Percentiles rank a stretch among this genome's conserved stretches.
phyloP scores from a whole-genome alignment of 805 yeast genomes.

The Ogataea dorogensis region DNA sequence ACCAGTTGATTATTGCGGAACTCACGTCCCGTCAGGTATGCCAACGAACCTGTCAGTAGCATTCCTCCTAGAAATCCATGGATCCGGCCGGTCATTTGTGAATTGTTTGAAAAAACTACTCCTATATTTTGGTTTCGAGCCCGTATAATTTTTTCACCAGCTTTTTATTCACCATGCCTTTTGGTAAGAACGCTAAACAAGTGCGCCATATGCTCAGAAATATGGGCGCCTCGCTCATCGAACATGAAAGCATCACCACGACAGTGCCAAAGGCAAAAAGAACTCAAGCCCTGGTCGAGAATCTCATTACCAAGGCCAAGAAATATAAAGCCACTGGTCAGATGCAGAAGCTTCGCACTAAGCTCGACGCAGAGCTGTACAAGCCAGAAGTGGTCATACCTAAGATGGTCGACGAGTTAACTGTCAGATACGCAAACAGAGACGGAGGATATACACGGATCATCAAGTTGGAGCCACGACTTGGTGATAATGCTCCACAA shows the following conservation, averaged over 20 bases:
- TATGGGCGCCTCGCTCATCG: slow-evolving; percentile 62
- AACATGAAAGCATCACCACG: slow-evolving; percentile 69
- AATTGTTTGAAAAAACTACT: slow-evolving; percentile 1
- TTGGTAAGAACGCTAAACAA: slow-evolving; percentile 49
- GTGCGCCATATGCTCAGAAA: slow-evolving; percentile 59
- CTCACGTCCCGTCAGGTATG: slow-evolving; percentile 60
- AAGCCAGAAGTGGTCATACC: slow-evolving; percentile 51
- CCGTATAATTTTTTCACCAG: slow-evolving; percentile 1
- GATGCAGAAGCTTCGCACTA: slow-evolving; percentile 31
- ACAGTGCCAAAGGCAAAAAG: slow-evolving; percentile 76
- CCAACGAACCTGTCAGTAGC: slow-evolving; percentile 57
- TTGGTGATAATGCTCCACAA: slow-evolving; percentile 89
- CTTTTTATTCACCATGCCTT: slow-evolving; percentile 23
- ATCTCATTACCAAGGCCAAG: slow-evolving; percentile 60
- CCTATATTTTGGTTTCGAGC: slow-evolving; percentile 8
- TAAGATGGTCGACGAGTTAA: slow-evolving; percentile 65
- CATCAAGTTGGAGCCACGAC: slow-evolving; percentile 76
- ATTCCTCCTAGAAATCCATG: slow-evolving; percentile 62
- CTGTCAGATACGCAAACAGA: slow-evolving; percentile 61
- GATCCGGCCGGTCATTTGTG: slow-evolving; percentile 43
- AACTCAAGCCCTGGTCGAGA: slow-evolving; percentile 62
- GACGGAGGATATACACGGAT: slow-evolving; percentile 85
- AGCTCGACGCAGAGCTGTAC: slow-evolving; percentile 40
- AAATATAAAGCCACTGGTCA: slow-evolving; percentile 15
- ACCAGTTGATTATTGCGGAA: slow-evolving; percentile 47